Percentiles rank a stretch among this genome's conserved stretches.
Conservation (phyloP, 1,139 yeast genomes). For the Geotrichum bryndzae region DNA sequence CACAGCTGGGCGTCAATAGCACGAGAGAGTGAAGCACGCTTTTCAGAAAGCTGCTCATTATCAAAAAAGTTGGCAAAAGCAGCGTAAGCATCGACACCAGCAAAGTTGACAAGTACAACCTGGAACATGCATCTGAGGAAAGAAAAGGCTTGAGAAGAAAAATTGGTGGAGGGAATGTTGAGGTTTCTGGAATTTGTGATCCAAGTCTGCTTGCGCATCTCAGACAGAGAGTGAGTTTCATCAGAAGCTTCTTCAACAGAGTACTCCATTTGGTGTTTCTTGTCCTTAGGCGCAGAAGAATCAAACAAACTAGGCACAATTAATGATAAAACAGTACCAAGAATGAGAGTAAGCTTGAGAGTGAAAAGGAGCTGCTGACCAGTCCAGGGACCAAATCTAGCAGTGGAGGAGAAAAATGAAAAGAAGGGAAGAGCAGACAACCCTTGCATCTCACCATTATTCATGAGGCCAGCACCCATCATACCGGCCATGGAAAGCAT, state of each 20-base stretch:
- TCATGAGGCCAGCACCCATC: slow-evolving; percentile 35
- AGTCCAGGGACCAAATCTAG: slow-evolving; percentile 15
- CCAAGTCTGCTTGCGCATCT: slow-evolving; percentile 27
- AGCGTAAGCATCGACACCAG: slow-evolving; percentile 23
- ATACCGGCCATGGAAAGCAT: slow-evolving; percentile 39
- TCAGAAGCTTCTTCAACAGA: slow-evolving; percentile 3
- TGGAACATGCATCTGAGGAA: slow-evolving; percentile 16
- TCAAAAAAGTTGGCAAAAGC: slow-evolving; percentile 13
- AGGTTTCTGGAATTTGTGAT: slow-evolving; percentile 26
- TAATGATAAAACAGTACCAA: slow-evolving; percentile 31
- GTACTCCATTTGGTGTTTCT: not conserved
- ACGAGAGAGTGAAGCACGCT: slow-evolving; percentile 21
- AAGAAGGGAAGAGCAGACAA: slow-evolving; percentile 33
- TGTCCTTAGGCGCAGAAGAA: not conserved
- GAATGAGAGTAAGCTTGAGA: slow-evolving; percentile 28
- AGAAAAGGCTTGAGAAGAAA: slow-evolving; percentile 16
- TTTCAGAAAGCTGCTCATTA: slow-evolving; percentile 8
- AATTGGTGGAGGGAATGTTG: slow-evolving; percentile 19
- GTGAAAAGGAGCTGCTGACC: slow-evolving; percentile 19
- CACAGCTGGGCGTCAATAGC: slow-evolving; percentile 38
- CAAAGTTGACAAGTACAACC: slow-evolving; percentile 18
- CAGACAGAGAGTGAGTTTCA: slow-evolving; percentile 8
- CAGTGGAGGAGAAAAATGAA: slow-evolving; percentile 16
- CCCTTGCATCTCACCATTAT: slow-evolving; percentile 29
- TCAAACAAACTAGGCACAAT: slow-evolving; percentile 21